Percentiles rank a stretch among this genome's conserved stretches.
These are phyloP conservation scores for Coniochaeta sp. DNA, from an alignment of 2,329 filamentous ascomycete genomes.

Conservation along the genomic window DNA sequence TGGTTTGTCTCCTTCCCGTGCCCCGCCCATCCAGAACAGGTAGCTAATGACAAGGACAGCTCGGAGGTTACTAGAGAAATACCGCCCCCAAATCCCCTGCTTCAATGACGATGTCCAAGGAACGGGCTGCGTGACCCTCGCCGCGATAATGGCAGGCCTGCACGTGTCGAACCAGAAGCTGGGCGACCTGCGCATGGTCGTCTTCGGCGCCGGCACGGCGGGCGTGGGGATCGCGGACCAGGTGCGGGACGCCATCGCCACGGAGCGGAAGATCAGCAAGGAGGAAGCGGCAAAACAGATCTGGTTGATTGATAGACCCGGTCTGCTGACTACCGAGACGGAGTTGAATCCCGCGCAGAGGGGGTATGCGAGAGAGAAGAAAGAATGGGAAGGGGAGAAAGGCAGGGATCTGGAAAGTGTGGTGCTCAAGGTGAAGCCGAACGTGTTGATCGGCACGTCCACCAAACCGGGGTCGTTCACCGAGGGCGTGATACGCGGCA, in stretches of 20 bases:
- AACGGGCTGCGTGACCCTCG: conserved; percentile 80
- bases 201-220: conserved; percentile 77
- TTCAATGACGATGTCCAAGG: conserved; percentile 93
- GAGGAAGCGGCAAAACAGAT: conserved; percentile 76
- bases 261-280: conserved; percentile 57
- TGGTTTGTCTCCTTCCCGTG: conserved; percentile 27
- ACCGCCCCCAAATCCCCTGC: conserved; percentile 66
- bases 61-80: conserved; percentile 67
- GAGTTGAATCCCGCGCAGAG: conserved; percentile 59
- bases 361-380: conserved; percentile 56
- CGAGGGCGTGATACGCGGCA: conserved; percentile 63
- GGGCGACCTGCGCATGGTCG: conserved; percentile 60
- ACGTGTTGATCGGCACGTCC: conserved; percentile 78
- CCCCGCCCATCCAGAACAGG: conserved; percentile 1
- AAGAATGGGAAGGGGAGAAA: conserved; percentile 51
- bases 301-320: conserved; percentile 78
- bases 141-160: conserved; percentile 70
- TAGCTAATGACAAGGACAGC: conserved; percentile 35
- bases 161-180: conserved; percentile 62
- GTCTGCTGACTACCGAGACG: conserved; percentile 54
- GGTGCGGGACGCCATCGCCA: conserved; percentile 69
- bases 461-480: conserved; percentile 73
- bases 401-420: conserved; percentile 58
- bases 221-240: conserved; percentile 84
- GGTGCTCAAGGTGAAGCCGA: conserved; percentile 64